Base-by-base conservation (phyloP, 2,329 filamentous ascomycete species). In the Penicillium brasilianum region DNA sequence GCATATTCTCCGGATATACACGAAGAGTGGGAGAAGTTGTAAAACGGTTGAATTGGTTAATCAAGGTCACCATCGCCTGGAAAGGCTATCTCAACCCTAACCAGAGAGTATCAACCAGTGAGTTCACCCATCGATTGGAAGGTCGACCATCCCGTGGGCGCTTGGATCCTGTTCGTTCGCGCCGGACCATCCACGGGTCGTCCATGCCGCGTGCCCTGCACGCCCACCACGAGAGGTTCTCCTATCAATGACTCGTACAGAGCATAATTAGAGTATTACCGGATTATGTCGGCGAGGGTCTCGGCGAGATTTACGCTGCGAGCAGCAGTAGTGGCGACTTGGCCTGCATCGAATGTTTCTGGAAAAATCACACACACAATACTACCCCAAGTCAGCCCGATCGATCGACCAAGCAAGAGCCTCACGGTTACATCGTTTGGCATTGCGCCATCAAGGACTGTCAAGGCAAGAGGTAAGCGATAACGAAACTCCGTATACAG, bases 291-390 rank as follows among this genome's bases (percentile, higher is more conserved):
- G n/a, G n/a, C n/a, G n/a, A n/a, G n/a, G n/a, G n/a, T n/a, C n/a
- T n/a, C n/a, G n/a, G n/a, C n/a, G n/a, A n/a, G n/a, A n/a, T n/a
- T 9, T 34, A 34, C 8, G 5, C 32, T 34, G 32, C 8, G 32
- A 2, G 10, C 4, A 9, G 14, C 28, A 49, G 30, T 22, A 36
- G 30, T 36, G 14, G 22, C 30, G 36, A 34, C 37, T 30, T 30
- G 36, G 52, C 25, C 58, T 76, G 74, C 74, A 74, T 58, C 71
- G 73, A 75, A 76, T 64, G 34, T 48, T 76, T 76, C 74, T 71
- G 75, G 74, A 76, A 76, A 6, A 14, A 30, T 8, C 9, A 22
- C 7, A 25, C 8, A n/a, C 34, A 13, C 20, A 10, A 11, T 14
- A 20, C 30, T 13, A 9, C n/a, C 39, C 36, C 22, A 53, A 36